Evolutionary conservation across 2,329 filamentous ascomycete genomes (phyloP).

Genomic region (Paraconiothyrium sp.): DNA sequence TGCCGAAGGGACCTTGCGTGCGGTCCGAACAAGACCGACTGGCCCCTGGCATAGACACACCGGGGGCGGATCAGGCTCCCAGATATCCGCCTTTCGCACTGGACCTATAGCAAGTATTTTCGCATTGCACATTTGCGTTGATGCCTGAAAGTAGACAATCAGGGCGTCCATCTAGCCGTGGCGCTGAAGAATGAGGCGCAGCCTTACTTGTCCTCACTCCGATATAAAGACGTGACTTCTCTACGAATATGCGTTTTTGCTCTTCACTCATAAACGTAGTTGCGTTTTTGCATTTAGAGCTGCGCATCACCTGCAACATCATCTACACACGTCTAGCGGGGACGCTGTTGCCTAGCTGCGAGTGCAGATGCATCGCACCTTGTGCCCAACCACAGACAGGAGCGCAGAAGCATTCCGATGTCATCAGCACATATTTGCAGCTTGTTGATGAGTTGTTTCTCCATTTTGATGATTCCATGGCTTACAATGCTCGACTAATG

Average conservation of each 20-base stretch:
- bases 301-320: neutral
- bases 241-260: slow-evolving; percentile 7
- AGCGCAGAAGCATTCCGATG: slow-evolving; percentile 24
- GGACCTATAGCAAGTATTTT: slow-evolving; percentile 13
- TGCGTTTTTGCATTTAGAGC: neutral
- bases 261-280: slow-evolving; percentile 1
- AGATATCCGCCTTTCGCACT: too few relatives aligned
- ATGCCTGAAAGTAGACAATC: slow-evolving; percentile 23
- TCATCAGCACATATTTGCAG: slow-evolving; percentile 16
- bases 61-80: neutral
- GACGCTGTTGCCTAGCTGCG: slow-evolving; percentile 32
- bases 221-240: slow-evolving; percentile 31
- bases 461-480: slow-evolving; percentile 20
- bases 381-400: slow-evolving; percentile 24
- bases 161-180: slow-evolving; percentile 36
- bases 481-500: slow-evolving; percentile 36
- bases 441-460: slow-evolving; percentile 24
- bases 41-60: neutral
- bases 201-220: slow-evolving; percentile 27
- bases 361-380: slow-evolving; percentile 31
- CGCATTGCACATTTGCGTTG: slow-evolving; percentile 16
- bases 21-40: neutral
- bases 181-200: slow-evolving; percentile 48
- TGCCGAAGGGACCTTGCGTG: neutral
- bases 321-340: neutral